These are phyloP conservation scores for Helicostylum pulchrum DNA, from an alignment of 192 early-diverging fungal genomes.

Conservation along the genomic window DNA sequence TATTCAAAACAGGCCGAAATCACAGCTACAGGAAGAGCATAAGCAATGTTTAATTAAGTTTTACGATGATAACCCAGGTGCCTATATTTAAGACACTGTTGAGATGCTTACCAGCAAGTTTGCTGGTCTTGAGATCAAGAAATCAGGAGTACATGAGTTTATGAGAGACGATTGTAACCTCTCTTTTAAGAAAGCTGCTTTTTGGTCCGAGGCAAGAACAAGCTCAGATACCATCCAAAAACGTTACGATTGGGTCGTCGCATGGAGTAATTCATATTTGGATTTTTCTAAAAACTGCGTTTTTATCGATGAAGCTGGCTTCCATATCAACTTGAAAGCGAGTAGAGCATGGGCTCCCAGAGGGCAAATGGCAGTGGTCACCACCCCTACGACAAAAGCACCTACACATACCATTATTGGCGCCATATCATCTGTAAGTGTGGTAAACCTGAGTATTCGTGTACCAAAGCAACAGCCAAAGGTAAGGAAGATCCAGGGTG, in stretches of 20 bases:
- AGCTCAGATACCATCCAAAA: background rate
- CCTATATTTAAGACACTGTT: background rate
- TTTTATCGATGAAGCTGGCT: background rate
- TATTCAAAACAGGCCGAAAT: no score
- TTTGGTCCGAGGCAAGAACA: background rate
- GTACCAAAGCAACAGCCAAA: conserved; percentile 1
- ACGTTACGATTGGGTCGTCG: background rate
- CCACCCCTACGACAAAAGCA: conserved; percentile 1
- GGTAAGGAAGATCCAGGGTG: background rate
- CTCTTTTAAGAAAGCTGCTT: background rate
- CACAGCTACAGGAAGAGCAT: background rate
- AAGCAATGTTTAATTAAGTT: background rate
- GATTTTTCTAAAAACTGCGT: background rate
- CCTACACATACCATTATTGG: conserved; percentile 1
- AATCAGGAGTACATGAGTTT: conserved; percentile 10
- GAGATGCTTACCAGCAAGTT: background rate
- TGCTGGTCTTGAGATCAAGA: conserved; percentile 2
- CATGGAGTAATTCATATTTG: background rate
- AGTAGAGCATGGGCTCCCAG: background rate
- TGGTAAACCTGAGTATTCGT: background rate
- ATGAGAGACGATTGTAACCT: conserved; percentile 10
- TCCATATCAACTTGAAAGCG: conserved; percentile 1
- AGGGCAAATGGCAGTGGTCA: background rate
- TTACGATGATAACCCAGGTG: background rate
- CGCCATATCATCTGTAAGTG: background rate